Evolutionary conservation across 208 protist genomes (phyloP), one percentile per base, ranked within the genome.

Genomic region (Acanthamoeba sp.): DNA sequence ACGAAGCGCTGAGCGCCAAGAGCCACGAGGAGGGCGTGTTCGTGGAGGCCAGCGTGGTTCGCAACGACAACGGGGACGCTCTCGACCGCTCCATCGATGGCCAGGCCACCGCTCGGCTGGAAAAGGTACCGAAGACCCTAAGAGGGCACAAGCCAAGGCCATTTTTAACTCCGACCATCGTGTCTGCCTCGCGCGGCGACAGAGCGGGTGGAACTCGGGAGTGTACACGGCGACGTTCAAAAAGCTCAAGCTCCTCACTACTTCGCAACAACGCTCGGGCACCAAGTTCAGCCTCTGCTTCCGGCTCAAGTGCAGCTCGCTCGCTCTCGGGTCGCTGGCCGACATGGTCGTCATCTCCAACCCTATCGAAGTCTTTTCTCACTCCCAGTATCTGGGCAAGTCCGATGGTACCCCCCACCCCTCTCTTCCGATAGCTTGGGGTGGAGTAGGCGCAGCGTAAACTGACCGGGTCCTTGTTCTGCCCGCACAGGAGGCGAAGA

Each of bases 241-340:
- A 48, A 89, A 89, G 80, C 80, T 89, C 52, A 89, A 89, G 80
- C 42, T 89, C 9, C 80, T 89, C 1, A 89, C 32, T 20, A 89
- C 80, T 7, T 66, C 48, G 45, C 80, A 89, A 36, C 80, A 89
- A 29, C 80, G 42, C 32, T 64, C 42, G n/a, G 80, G 80, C 45
- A 62, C 80, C 48, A 55, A 66, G 48, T 64, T 89, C 29, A 42
- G 18, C 9, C 80, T 89, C 32, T 40, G 32, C 48, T 89, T 89
- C 27, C 42, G 48, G 27, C 32, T 89, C 48, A 52, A 10, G 7
- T 40, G 80, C 48, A 2, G 22, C 18, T 5, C 14, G n/a, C 16
- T 18, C 45, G 52, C 12, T 1, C 16, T 89, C 10, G 32, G 24
- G n/a, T 27, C 38, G 20, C 29, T 89, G 16, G 18, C 80, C 2